Evolutionary conservation across 306 rosid genomes (phyloP).

Genomic region (Dryas drummondii): DNA sequence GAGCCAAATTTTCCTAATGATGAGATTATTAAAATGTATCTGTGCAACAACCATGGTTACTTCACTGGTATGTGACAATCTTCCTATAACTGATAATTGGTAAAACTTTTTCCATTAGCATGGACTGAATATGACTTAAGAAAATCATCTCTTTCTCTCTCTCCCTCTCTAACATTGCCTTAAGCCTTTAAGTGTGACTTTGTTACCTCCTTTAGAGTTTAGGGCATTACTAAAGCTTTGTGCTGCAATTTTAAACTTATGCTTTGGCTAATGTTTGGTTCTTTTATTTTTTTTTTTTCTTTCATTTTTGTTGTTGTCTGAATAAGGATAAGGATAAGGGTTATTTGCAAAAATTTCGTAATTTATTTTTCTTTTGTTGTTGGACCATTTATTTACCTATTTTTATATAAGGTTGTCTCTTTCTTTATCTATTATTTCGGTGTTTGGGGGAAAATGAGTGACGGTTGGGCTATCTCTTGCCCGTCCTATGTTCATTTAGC

Average conservation of each 20-base stretch:
- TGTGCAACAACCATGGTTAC: slow-evolving; percentile 56
- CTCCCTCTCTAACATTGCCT: too few relatives aligned
- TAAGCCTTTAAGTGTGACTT: too few relatives aligned
- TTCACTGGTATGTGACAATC: slow-evolving; percentile 48
- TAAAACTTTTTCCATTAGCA: background rate
- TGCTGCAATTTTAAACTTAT: background rate
- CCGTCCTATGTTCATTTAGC: background rate
- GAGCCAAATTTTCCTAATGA: slow-evolving; percentile 69
- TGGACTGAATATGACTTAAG: background rate
- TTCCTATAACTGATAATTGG: background rate
- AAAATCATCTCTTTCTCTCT: background rate
- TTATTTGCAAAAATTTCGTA: background rate
- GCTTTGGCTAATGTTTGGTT: background rate
- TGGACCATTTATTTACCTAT: background rate
- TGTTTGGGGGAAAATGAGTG: background rate
- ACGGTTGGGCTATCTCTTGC: background rate
- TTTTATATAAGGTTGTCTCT: background rate
- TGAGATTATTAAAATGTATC: slow-evolving; percentile 67
- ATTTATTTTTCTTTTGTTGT: background rate
- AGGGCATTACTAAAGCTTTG: background rate
- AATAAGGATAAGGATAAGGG: background rate
- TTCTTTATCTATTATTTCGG: background rate
- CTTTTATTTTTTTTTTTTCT: background rate
- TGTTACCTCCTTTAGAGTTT: background rate
- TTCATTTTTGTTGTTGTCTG: background rate